Conservation (phyloP, 495 filamentous ascomycete genomes). For the Emericellopsis terricola region DNA sequence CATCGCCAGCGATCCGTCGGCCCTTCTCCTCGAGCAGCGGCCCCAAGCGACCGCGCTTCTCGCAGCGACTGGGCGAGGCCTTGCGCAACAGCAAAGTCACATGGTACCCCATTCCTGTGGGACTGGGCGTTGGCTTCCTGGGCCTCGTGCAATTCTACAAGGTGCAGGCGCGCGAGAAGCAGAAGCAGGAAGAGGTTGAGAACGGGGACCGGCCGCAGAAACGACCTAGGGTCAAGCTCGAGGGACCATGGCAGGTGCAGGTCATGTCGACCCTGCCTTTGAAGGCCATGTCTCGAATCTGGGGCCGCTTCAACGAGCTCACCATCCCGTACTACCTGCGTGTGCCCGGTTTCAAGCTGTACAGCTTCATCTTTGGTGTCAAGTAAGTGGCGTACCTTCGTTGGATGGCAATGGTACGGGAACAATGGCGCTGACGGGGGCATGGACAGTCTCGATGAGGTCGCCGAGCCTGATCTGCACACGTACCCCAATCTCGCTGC, state of each 20-base stretch:
- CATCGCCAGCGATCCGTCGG: constrained; percentile 2
- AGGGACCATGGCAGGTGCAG: constrained; percentile 89
- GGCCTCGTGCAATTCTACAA: constrained; percentile 76
- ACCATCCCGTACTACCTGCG: constrained; percentile 80
- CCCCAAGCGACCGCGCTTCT: constrained; percentile 21
- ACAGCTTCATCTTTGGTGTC: constrained; percentile 83
- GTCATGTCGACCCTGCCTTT: constrained; percentile 91
- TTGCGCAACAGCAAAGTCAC: constrained; percentile 54
- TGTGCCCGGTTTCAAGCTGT: constrained; percentile 87
- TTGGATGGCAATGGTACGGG: neutral
- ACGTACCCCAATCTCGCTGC: constrained; percentile 81
- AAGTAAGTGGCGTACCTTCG: constrained; percentile 30
- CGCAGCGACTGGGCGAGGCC: constrained; percentile 20
- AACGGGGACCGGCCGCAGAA: constrained; percentile 32
- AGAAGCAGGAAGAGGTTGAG: constrained; percentile 29
- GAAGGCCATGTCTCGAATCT: constrained; percentile 82
- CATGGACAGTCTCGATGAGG: constrained; percentile 48
- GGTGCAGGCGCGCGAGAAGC: constrained; percentile 38
- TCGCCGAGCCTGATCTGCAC: constrained; percentile 72
- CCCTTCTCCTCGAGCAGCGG: constrained; percentile 14
- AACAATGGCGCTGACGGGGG: neutral
- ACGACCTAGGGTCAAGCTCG: constrained; percentile 54
- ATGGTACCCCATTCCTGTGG: constrained; percentile 94
- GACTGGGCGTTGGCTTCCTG: constrained; percentile 72
- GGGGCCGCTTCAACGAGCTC: constrained; percentile 91